A percentile compares a stretch with the other conserved stretches of the same genome.
These are phyloP conservation scores for Dictyostelium firmibasis DNA, from an alignment of 78 protist genomes.

Conservation along the genomic window DNA sequence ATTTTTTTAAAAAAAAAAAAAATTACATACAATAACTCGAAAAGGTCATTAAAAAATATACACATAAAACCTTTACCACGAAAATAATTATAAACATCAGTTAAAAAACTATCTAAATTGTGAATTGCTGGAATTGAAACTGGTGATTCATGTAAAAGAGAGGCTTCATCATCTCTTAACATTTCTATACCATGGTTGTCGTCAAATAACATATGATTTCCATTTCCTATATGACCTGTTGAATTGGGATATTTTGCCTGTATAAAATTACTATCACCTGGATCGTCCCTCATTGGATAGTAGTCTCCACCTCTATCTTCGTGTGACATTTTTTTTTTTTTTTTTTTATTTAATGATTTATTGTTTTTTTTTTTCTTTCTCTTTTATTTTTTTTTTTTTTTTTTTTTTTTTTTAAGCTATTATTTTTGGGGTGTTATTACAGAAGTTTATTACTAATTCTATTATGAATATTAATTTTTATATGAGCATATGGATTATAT, in stretches of 20 bases:
- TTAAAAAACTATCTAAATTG: conserved; percentile 62
- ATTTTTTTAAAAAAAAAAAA: not conserved
- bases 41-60: conserved; percentile 24
- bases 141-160: not conserved
- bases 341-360: no score
- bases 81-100: conserved; percentile 72
- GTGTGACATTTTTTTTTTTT: not conserved
- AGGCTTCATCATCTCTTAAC: not conserved
- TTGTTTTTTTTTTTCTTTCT: not conserved
- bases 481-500: not conserved
- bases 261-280: not conserved
- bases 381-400: not conserved
- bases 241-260: not conserved
- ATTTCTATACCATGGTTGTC: conserved; percentile 9
- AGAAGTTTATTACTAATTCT: not conserved
- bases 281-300: conserved; percentile 38
- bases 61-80: conserved; percentile 70
- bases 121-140: conserved; percentile 44
- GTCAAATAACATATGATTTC: not conserved
- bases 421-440: not conserved
- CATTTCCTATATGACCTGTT: not conserved
- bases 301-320: conserved; percentile 39
- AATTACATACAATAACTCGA: conserved; percentile 53
- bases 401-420: not conserved
- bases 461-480: not conserved